A percentile compares a stretch with the other conserved stretches of the same genome.
These are phyloP conservation scores for Paramecium sexaurelia DNA, from an alignment of 73 alveolate genomes.

Conservation along the genomic window DNA sequence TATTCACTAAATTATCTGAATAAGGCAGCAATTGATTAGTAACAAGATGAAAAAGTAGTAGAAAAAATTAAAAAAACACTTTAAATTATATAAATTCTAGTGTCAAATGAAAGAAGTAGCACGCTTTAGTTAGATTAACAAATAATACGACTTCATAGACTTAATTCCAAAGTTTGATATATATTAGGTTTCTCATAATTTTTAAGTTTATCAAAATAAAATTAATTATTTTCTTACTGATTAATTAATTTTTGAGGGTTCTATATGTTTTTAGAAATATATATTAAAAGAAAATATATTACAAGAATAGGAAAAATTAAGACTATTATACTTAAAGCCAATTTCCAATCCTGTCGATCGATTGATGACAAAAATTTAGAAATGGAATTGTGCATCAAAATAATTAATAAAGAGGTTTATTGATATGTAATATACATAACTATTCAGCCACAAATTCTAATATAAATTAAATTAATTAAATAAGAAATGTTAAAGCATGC, in stretches of 20 bases:
- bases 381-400: neutral
- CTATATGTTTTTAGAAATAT: too few species aligned
- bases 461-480: neutral
- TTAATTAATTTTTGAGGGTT: too few species aligned
- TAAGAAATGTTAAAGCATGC: slow-evolving; percentile 28
- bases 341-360: too few species aligned
- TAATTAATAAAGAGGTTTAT: neutral
- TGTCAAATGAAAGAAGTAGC: neutral
- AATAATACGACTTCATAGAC: slow-evolving; percentile 24
- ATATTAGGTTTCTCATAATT: neutral
- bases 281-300: too few species aligned
- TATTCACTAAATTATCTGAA: neutral
- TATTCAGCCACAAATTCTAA: neutral
- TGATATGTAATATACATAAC: neutral
- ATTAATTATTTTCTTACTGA: neutral
- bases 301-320: too few species aligned
- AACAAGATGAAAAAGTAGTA: neutral
- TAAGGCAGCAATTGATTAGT: neutral
- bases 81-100: neutral
- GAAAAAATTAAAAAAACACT: neutral
- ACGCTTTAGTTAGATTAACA: neutral
- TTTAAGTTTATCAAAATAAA: neutral
- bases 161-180: slow-evolving; percentile 31
- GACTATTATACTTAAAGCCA: too few species aligned
- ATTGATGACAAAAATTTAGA: too few species aligned